Base-by-base conservation (phyloP, 495 filamentous ascomycete species). In the Tetracladium marchalianum region DNA sequence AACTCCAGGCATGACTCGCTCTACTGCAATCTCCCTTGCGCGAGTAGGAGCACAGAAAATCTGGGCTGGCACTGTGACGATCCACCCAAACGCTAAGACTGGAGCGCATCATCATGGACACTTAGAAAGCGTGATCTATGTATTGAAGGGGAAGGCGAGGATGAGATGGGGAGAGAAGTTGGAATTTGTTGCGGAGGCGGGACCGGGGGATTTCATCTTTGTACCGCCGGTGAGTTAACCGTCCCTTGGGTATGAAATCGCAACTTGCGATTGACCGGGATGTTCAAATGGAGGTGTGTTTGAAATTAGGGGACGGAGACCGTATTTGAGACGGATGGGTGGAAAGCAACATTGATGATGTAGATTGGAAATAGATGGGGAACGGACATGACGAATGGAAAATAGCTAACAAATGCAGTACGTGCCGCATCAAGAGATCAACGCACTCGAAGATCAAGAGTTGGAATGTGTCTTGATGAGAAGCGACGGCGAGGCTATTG, bases 381-480 rank as follows among this genome's bases (percentile, higher is more conserved):
- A 27, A 27, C 7, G 7, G 3, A 27, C 3, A 27, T 27, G 22
- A 27, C 22, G 22, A 27, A 27, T 3, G 7, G 7, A 7, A 27
- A 27, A 27, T 3, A 7, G 7, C 22, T 27, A 27, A 27, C 22
- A 27, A 27, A 27, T 3, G 22, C 22, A 27, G 22, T 65, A 57
- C 32, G 60, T 61, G 39, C 58, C 60, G 31, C 62, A 66, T 54
- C 62, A 66, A 50, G 63, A 66, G 54, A 66, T 66, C 54, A 66
- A 65, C 46, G 63, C 63, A 13, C 42, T 44, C 15, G 49, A 52
- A 16, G 52, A 63, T 39, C 60, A 65, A 55, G 55, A 45, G 46
- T 51, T 66, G 35, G 60, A 63, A 44, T 66, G 62, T 47, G 63
- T 66, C 22, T 52, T 65, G 40, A 62, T 64, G 59, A 43, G 62